Conservation (phyloP, 2,329 filamentous ascomycete species). For the Amauroascus verrucosus region DNA sequence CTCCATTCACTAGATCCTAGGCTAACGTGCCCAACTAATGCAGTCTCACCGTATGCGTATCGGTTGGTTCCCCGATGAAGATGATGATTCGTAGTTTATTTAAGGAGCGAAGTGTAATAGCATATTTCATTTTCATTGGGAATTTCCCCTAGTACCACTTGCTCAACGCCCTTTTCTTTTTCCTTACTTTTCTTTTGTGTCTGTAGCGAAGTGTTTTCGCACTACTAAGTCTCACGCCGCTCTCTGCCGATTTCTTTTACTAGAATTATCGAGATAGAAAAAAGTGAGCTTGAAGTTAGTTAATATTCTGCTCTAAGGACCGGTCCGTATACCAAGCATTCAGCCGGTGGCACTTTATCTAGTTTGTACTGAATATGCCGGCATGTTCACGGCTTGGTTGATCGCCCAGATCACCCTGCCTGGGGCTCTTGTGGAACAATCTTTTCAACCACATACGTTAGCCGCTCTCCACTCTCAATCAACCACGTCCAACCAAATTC, state of each 20-base stretch:
- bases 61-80: constrained; percentile 59
- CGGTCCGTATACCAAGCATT: no score
- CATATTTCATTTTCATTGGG: constrained; percentile 2
- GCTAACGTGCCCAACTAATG: constrained; percentile 25
- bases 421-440: constrained; percentile 6
- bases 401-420: constrained; percentile 36
- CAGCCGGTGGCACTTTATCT: no score
- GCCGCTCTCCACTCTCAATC: constrained; percentile 34
- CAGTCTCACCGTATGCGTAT: constrained; percentile 71
- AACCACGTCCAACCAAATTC: constrained; percentile 32
- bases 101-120: constrained; percentile 3
- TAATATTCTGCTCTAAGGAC: background rate
- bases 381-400: no score
- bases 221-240: constrained; percentile 5
- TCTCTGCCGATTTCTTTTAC: constrained; percentile 5
- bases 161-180: no score
- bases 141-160: background rate
- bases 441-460: constrained; percentile 30
- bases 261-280: constrained; percentile 10
- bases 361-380: no score
- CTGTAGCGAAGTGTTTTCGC: constrained; percentile 4
- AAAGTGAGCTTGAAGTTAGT: constrained; percentile 4
- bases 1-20: background rate
- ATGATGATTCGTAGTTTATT: constrained; percentile 36
- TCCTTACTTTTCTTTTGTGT: background rate